Conservation (phyloP, 148 eudicot genomes). For the Pharnaceum exiguum region DNA sequence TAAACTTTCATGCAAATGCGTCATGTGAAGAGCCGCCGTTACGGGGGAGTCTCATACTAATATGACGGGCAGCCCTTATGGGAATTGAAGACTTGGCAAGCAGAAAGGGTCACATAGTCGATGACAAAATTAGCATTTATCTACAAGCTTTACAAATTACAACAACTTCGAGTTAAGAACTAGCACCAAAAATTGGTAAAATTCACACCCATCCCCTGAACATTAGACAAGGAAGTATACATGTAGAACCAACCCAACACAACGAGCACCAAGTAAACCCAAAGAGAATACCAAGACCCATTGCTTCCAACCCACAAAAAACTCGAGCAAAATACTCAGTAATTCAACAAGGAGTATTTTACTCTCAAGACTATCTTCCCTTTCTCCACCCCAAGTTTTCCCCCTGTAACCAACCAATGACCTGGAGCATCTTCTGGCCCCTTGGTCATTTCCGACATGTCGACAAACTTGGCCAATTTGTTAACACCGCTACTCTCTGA, state of each 20-base stretch:
- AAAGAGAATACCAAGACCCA: constrained; percentile 9
- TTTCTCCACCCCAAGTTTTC: constrained; percentile 84
- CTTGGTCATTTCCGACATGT: constrained; percentile 74
- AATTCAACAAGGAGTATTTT: constrained; percentile 84
- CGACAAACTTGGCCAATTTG: constrained; percentile 70
- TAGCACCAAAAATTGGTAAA: constrained; percentile 32
- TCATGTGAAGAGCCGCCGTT: no score
- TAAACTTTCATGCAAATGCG: no score
- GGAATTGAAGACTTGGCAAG: no score
- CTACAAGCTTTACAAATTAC: constrained; percentile 35
- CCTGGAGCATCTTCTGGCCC: constrained; percentile 85
- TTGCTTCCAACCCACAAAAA: constrained; percentile 8
- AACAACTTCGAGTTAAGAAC: constrained; percentile 8
- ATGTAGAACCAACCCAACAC: constrained; percentile 10
- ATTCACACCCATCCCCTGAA: constrained; percentile 14
- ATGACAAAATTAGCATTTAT: constrained; percentile 21
- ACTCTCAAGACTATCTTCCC: constrained; percentile 80
- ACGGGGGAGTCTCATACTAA: no score
- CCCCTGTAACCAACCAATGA: constrained; percentile 93
- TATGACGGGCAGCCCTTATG: no score
- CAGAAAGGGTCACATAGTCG: neutral
- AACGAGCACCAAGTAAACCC: constrained; percentile 1
- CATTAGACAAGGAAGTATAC: constrained; percentile 20
- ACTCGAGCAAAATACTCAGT: constrained; percentile 31
- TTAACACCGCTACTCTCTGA: constrained; percentile 31